Evolutionary conservation across 192 early-diverging fungal genomes (phyloP).

Genomic region (Backusella luteola): DNA sequence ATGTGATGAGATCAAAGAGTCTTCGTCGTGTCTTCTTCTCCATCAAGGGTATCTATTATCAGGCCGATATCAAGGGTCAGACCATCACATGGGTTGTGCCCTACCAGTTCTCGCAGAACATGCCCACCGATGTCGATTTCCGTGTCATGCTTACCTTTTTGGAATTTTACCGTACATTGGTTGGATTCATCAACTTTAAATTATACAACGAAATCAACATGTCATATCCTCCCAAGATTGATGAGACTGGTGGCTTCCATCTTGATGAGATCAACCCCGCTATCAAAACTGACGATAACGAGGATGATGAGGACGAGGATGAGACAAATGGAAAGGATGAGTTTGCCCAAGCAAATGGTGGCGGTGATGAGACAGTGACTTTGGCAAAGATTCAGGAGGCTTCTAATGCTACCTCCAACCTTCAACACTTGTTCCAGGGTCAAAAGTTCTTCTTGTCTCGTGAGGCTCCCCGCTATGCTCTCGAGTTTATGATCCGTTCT

Average conservation of each 20-base stretch:
- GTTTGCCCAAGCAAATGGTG: slow-evolving; percentile 38
- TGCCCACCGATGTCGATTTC: slow-evolving; percentile 94
- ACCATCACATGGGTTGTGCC: slow-evolving; percentile 94
- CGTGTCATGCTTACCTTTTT: slow-evolving; percentile 96
- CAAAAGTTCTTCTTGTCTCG: slow-evolving; percentile 89
- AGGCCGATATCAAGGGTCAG: slow-evolving; percentile 96
- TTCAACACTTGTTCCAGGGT: slow-evolving; percentile 53
- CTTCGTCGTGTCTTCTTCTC: slow-evolving; percentile 92
- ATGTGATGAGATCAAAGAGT: slow-evolving; percentile 73
- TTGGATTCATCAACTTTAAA: slow-evolving; percentile 94
- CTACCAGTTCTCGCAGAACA: slow-evolving; percentile 89
- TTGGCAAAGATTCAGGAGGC: slow-evolving; percentile 52
- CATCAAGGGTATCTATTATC: slow-evolving; percentile 99
- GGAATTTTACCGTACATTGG: slow-evolving; percentile 90
- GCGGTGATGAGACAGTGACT: slow-evolving; percentile 41
- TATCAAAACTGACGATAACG: slow-evolving; percentile 10
- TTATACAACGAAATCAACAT: slow-evolving; percentile 87
- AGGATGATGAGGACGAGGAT: slow-evolving; percentile 46
- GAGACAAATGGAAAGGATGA: slow-evolving; percentile 46
- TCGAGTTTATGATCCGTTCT: slow-evolving; percentile 90
- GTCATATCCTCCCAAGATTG: slow-evolving; percentile 88
- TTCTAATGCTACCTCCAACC: slow-evolving; percentile 40
- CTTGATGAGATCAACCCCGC: slow-evolving; percentile 54
- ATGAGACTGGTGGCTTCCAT: slow-evolving; percentile 66
- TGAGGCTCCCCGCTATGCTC: slow-evolving; percentile 90